Conservation (phyloP, 176 grass and related monocot genomes). For the Melocanna baccifera region DNA sequence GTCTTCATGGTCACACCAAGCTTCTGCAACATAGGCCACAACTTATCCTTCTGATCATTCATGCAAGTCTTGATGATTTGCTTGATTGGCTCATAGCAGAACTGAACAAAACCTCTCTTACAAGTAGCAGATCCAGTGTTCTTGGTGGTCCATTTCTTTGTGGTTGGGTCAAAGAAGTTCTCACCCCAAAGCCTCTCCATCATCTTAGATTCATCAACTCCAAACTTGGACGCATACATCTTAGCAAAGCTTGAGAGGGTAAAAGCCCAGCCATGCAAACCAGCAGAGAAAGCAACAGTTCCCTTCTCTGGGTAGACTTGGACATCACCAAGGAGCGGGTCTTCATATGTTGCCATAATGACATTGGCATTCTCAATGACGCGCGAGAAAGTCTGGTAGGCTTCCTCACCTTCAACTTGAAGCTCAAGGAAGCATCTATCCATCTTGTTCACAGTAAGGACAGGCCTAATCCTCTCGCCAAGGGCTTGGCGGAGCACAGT, state of each 20-base stretch:
- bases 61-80: constrained; percentile 83
- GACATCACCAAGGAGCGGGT: constrained; percentile 71
- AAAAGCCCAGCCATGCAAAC: constrained; percentile 75
- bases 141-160: constrained; percentile 80
- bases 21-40: constrained; percentile 89
- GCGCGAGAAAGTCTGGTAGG: constrained; percentile 60
- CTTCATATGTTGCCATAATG: constrained; percentile 82
- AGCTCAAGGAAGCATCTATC: constrained; percentile 77
- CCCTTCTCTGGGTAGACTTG: constrained; percentile 87
- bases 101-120: constrained; percentile 86
- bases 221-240: constrained; percentile 89
- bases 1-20: constrained; percentile 66
- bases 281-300: constrained; percentile 77
- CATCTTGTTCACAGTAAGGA: constrained; percentile 84
- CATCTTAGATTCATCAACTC: constrained; percentile 78
- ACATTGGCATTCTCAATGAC: constrained; percentile 84
- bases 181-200: constrained; percentile 95
- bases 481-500: constrained; percentile 74
- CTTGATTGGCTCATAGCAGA: constrained; percentile 82
- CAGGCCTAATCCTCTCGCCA: constrained; percentile 81
- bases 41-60: constrained; percentile 79
- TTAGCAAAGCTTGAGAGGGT: constrained; percentile 74
- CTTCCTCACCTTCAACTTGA: constrained; percentile 81
- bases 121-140: constrained; percentile 59
- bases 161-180: constrained; percentile 80